These are phyloP conservation scores for Casuarina cunninghamiana DNA, from an alignment of 306 rosid genomes.

Conservation along the genomic window DNA sequence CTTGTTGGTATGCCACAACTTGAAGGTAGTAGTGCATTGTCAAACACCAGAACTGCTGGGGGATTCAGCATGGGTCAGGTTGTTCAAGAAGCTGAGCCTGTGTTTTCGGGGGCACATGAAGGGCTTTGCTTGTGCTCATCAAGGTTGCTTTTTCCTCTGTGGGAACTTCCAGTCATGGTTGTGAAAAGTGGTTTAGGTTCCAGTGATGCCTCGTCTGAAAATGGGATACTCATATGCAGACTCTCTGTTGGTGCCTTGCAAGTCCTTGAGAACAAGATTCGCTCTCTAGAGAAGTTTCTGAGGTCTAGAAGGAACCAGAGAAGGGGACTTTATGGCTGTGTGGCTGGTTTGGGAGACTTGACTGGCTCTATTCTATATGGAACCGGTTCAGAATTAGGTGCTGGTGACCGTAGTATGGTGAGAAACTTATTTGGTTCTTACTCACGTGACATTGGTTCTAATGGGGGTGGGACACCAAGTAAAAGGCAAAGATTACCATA, in stretches of 20 bases:
- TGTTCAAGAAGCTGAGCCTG: conserved; percentile 98
- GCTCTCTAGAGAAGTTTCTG: conserved; percentile 76
- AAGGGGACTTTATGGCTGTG: conserved; percentile 97
- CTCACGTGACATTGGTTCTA: conserved; percentile 69
- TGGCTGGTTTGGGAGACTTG: conserved; percentile 89
- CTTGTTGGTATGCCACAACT: conserved; percentile 98
- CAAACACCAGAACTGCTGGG: conserved; percentile 80
- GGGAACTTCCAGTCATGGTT: conserved; percentile 94
- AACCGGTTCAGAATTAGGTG: conserved; percentile 70
- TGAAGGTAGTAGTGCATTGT: conserved; percentile 75
- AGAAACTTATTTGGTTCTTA: conserved; percentile 85
- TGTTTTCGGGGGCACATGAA: conserved; percentile 97
- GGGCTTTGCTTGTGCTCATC: conserved; percentile 94
- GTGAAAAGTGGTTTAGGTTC: conserved; percentile 64
- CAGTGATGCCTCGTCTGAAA: conserved; percentile 47
- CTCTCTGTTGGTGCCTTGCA: conserved; percentile 88
- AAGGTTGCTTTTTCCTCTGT: conserved; percentile 88
- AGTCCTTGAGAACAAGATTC: conserved; percentile 83
- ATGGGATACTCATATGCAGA: conserved; percentile 77
- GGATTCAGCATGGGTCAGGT: conserved; percentile 99
- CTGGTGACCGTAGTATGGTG: conserved; percentile 78
- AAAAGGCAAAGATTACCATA: conserved; percentile 91
- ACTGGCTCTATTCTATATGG: conserved; percentile 90
- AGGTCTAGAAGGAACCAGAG: conserved; percentile 92
- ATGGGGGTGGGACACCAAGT: conserved; percentile 63